Base-by-base conservation (phyloP, 768 basidiomycete genomes). In the Boletus rubescentipes region DNA sequence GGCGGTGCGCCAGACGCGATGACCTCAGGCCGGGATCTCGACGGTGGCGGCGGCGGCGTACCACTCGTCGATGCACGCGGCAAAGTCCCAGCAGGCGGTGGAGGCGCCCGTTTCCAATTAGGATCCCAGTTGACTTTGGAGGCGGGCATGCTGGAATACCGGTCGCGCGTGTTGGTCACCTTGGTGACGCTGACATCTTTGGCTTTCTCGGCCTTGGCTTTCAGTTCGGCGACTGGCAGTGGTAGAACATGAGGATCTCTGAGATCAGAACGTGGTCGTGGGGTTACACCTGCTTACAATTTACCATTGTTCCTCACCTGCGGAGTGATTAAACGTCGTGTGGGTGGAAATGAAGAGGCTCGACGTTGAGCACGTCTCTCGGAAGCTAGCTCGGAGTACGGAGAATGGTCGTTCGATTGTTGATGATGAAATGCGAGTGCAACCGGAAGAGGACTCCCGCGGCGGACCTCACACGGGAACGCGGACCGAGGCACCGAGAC, bases 91-190 rank as follows among this genome's bases (percentile, higher is more conserved):
- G 40, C 20, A 12, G 79, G 71, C 9, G 79, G 75, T 1, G 79
- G 75, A 2, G 83, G 76, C 7, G 77, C 72, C n/a, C 73, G 69
- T 23, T 79, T 80, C 61, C 78, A 82, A 54, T 69, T 68, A 18
- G 84, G 68, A 65, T 87, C 80, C 84, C 85, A 87, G 58, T 79
- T 85, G 9, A 82, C 80, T 51, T 82, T 82, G 53, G 79, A 80
- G 63, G 86, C 68, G 4, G 86, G 78, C 7, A 77, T 70, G 60
- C 86, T 86, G n/a, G 44, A 40, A 61, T 77, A 77, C 21, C 77
- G 75, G 69, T 87, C 86, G 59, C 77, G 77, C 20, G 83, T 80
- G 67, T 76, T 75, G 55, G 79, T 74, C 48, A 83, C 48, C 63
- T 78, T 83, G 53, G 75, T 72, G 15, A 82, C 75, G 16, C 79